Evolutionary conservation across 768 basidiomycete genomes (phyloP).

Genomic region (Calocera cornea): DNA sequence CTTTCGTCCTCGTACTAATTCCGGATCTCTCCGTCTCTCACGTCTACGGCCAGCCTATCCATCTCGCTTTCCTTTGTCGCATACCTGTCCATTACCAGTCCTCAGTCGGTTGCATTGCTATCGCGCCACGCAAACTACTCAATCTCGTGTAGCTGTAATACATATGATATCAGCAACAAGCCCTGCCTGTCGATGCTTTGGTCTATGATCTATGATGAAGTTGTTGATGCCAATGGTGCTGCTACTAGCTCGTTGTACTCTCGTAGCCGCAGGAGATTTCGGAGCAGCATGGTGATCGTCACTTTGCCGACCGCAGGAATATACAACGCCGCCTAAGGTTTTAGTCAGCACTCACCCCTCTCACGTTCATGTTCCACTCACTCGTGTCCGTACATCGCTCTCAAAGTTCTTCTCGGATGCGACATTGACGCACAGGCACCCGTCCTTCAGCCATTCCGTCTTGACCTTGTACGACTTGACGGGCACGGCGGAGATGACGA

Average conservation of each 20-base stretch:
- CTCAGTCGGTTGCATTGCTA: constrained; percentile 1
- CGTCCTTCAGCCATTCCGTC: constrained; percentile 82
- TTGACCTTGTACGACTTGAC: constrained; percentile 71
- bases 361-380: constrained; percentile 24
- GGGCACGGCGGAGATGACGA: constrained; percentile 90
- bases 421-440: constrained; percentile 86
- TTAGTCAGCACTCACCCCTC: not conserved
- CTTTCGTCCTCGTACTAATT: not conserved
- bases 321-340: constrained; percentile 74
- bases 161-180: constrained; percentile 4
- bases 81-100: constrained; percentile 2
- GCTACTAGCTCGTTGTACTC: not conserved
- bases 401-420: constrained; percentile 96
- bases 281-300: constrained; percentile 92
- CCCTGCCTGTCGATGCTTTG: not conserved
- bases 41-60: not conserved
- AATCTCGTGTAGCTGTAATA: constrained; percentile 5
- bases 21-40: constrained; percentile 1
- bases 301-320: constrained; percentile 95
- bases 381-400: constrained; percentile 81
- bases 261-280: constrained; percentile 43
- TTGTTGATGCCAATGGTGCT: not conserved
- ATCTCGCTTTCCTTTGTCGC: not conserved
- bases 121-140: constrained; percentile 4
- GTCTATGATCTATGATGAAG: constrained; percentile 1